Percentiles rank a stretch among this genome's conserved stretches.
Conservation (phyloP, 2,329 filamentous ascomycete species). For the Sclerotiophoma versabilis region DNA sequence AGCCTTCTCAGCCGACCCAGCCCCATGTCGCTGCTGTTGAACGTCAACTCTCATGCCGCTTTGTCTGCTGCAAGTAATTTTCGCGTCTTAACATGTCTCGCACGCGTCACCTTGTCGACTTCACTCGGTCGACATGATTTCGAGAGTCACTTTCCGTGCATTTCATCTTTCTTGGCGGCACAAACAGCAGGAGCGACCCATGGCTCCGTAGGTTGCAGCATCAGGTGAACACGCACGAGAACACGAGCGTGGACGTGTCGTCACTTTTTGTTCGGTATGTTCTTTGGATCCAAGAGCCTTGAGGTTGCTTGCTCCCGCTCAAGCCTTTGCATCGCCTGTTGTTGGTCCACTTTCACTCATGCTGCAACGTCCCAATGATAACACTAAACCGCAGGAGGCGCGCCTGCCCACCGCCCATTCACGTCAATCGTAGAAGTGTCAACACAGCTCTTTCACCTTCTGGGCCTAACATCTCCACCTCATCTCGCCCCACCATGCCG, state of each 20-base stretch:
- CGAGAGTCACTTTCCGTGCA: background rate
- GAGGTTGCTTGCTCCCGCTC: background rate
- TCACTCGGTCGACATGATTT: conserved; percentile 2
- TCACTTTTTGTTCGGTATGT: conserved; percentile 1
- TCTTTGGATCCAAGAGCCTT: background rate
- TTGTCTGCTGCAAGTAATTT: conserved; percentile 11
- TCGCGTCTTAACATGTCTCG: conserved; percentile 5
- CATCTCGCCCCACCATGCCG: background rate
- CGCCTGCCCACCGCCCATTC: background rate
- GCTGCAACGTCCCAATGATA: conserved; percentile 7
- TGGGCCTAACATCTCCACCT: background rate
- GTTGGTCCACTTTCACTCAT: conserved; percentile 10
- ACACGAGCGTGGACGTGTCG: conserved; percentile 3
- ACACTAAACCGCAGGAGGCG: conserved; percentile 15
- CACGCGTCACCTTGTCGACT: background rate
- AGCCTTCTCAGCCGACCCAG: conserved; percentile 20
- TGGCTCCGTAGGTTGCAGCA: background rate
- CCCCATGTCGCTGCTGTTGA: conserved; percentile 14
- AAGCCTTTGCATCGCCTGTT: background rate
- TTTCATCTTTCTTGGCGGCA: background rate
- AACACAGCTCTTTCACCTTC: conserved; percentile 3
- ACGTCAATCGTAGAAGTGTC: background rate
- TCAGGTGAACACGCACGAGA: conserved; percentile 8
- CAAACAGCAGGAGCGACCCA: conserved; percentile 8
- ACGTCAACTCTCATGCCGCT: conserved; percentile 14